A percentile compares a stretch with the other conserved stretches of the same genome.
Conservation (phyloP, 2,329 filamentous ascomycete species). For the Ramularia endophylla region DNA sequence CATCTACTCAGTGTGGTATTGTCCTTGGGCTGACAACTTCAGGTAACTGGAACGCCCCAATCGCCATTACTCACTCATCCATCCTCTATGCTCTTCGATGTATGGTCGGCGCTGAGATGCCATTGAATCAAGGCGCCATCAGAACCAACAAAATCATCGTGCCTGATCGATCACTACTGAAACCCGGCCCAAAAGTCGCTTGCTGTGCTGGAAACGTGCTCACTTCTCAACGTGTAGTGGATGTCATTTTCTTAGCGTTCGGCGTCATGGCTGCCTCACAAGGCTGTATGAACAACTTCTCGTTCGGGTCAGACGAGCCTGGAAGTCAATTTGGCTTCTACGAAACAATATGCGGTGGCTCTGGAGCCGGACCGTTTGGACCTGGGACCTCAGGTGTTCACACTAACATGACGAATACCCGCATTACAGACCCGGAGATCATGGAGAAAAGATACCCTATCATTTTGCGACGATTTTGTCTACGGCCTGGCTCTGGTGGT, state of each 20-base stretch:
- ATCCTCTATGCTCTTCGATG: constrained; percentile 31
- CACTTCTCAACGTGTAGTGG: constrained; percentile 30
- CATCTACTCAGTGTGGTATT: too few species aligned
- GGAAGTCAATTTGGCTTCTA: constrained; percentile 28
- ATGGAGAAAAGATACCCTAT: constrained; percentile 33
- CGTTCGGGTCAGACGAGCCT: constrained; percentile 26
- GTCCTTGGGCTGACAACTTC: too few species aligned
- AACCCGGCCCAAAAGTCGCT: constrained; percentile 25
- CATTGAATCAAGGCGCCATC: constrained; percentile 47
- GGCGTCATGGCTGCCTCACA: constrained; percentile 27
- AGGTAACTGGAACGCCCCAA: constrained; percentile 38
- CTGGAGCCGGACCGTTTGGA: constrained; percentile 30
- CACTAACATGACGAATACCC: constrained; percentile 34
- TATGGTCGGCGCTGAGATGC: constrained; percentile 29
- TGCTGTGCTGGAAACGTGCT: constrained; percentile 29
- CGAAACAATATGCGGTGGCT: constrained; percentile 34
- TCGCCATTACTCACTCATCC: constrained; percentile 33
- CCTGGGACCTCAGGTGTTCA: constrained; percentile 31
- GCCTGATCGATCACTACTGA: constrained; percentile 26
- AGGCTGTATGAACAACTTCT: constrained; percentile 29
- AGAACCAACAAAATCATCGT: constrained; percentile 23
- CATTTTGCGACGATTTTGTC: constrained; percentile 29
- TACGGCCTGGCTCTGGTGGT: constrained; percentile 29
- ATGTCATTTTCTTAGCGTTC: constrained; percentile 30
- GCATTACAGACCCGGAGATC: constrained; percentile 33